Base-by-base conservation (phyloP, 2,329 filamentous ascomycete species). In the Trichophyton equinum region DNA sequence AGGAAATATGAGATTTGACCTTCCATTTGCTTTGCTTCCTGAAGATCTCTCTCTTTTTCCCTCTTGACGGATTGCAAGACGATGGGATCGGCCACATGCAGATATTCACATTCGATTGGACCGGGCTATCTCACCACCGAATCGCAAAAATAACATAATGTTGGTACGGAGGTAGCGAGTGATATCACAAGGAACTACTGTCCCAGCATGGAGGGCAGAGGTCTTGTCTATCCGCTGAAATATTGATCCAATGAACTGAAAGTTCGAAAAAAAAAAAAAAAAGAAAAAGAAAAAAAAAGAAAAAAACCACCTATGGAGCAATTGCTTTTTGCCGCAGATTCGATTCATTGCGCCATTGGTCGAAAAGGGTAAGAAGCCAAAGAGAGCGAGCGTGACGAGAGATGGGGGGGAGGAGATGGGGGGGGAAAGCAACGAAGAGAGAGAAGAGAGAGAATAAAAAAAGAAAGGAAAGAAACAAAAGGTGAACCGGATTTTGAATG, bases 41-140 rank as follows among this genome's bases (percentile, higher is more conserved):
- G 27, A 30, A 30, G 27, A 30, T 30, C 27, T 7, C 27, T 30
- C 27, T 30, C 7, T 30, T 30, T 27, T 42, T n/a, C 22, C 42
- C 53, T 59, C 53, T 59, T 59, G 5, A 36, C 20, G 36, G 38
- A 15, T 25, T 8, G 55, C 55, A 40, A 40, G 55, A 27, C 22
- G 36, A 60, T 53, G 61, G 63, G 63, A 65, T 65, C 62, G 65
- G 60, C 66, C 62, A 65, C 63, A 66, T 68, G 66, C 66, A 67
- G 61, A 62, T 60, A 67, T 64, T 62, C 62, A 58, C 62, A 58
- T 46, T 61, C 62, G 62, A 65, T 64, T 64, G 65, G 67, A 71
- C 66, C 11, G 65, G 65, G 69, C 71, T 69, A 71, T 68, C 69
- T 71, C 66, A 63, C 64, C 66, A 64, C 40, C 38, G 42, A 56